phyloP scores from a whole-genome alignment of 2,329 filamentous ascomycete species.

The Akanthomyces muscarius region DNA sequence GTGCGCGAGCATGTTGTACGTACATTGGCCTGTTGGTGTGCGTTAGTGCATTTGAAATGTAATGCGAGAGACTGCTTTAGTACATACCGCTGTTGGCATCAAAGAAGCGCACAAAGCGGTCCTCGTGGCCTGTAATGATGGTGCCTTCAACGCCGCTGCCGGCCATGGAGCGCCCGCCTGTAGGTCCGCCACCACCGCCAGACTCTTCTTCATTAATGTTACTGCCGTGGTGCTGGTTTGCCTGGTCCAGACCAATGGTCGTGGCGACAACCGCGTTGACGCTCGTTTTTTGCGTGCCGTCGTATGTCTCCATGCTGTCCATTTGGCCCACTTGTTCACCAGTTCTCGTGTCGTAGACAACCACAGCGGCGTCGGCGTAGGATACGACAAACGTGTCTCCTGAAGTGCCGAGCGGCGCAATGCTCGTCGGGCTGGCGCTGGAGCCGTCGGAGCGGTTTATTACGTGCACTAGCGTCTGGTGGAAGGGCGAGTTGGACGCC shows the following conservation, averaged over 20 bases:
- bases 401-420: conserved; percentile 76
- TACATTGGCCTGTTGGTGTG: conserved; percentile 78
- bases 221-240: conserved; percentile 45
- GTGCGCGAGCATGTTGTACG: conserved; percentile 97
- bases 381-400: conserved; percentile 91
- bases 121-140: conserved; percentile 94
- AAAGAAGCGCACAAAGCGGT: conserved; percentile 93
- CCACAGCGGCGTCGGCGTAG: conserved; percentile 82
- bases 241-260: conserved; percentile 74
- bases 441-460: conserved; percentile 66
- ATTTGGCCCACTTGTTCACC: conserved; percentile 90
- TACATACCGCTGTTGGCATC: conserved; percentile 95
- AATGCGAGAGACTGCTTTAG: background rate
- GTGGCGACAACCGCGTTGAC: conserved; percentile 91
- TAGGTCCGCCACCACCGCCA: conserved; percentile 73
- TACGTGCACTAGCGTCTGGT: conserved; percentile 82
- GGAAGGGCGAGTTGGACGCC: conserved; percentile 80
- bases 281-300: conserved; percentile 71
- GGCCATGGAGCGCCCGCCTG: conserved; percentile 61
- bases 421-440: conserved; percentile 79
- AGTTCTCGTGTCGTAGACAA: conserved; percentile 88
- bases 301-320: conserved; percentile 91
- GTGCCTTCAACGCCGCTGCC: conserved; percentile 84
- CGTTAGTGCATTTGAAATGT: conserved; percentile 18
- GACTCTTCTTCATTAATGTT: conserved; percentile 68